Conservation (phyloP, 306 rosid species). For the Inga oerstediana region DNA sequence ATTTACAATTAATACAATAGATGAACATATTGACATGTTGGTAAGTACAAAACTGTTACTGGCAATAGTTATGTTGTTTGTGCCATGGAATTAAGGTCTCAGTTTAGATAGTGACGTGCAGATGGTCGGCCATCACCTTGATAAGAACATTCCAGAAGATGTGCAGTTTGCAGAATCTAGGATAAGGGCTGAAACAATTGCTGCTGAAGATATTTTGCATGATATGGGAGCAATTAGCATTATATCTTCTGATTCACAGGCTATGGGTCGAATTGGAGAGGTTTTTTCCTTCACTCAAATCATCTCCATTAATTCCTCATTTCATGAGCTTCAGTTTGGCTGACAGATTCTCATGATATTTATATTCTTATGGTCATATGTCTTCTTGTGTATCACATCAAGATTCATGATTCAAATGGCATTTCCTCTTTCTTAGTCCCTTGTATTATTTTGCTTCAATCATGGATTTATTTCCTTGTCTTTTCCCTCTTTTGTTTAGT, state of each 20-base stretch:
- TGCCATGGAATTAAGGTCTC: slow-evolving; percentile 9
- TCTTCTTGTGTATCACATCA: neutral
- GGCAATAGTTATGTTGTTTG: slow-evolving; percentile 14
- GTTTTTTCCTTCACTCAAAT: slow-evolving; percentile 47
- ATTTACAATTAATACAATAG: slow-evolving; percentile 77
- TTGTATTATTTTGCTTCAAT: neutral
- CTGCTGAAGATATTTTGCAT: slow-evolving; percentile 99
- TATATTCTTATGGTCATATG: neutral
- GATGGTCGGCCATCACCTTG: slow-evolving; percentile 96
- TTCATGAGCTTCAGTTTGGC: neutral
- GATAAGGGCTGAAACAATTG: slow-evolving; percentile 89
- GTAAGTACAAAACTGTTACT: slow-evolving; percentile 45
- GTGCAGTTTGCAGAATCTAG: slow-evolving; percentile 88
- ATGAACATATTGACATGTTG: slow-evolving; percentile 95
- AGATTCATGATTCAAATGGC: neutral
- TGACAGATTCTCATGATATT: neutral
- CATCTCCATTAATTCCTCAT: neutral
- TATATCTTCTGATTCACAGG: slow-evolving; percentile 92
- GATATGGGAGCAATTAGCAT: slow-evolving; percentile 97
- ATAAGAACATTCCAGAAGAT: slow-evolving; percentile 78
- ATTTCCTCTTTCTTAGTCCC: neutral
- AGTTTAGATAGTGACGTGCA: slow-evolving; percentile 43
- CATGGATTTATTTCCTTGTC: neutral
- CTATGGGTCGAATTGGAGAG: slow-evolving; percentile 99
- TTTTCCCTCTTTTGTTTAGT: neutral